Evolutionary conservation across 345 rosid genomes (phyloP).

Genomic region (Gynandropsis gynandra): DNA sequence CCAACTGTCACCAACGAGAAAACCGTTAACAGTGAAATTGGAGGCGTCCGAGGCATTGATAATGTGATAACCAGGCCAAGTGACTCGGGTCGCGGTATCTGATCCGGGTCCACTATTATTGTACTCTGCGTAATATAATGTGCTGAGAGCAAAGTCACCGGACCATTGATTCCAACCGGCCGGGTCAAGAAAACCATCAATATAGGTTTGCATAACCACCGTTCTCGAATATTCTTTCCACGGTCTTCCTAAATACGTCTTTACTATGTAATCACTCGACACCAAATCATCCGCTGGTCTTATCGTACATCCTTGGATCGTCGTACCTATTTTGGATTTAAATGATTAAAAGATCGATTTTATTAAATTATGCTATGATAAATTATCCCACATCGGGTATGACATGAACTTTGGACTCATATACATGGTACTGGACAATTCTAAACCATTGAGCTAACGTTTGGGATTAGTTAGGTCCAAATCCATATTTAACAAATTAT

Average conservation of each 20-base stretch:
- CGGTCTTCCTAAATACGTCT: constrained; percentile 74
- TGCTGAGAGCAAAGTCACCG: constrained; percentile 57
- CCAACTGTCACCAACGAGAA: constrained; percentile 64
- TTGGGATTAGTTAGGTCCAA: too few species aligned
- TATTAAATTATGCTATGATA: too few species aligned
- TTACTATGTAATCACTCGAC: constrained; percentile 32
- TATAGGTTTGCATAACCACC: constrained; percentile 48
- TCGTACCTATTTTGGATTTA: constrained; percentile 31
- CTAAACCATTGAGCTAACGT: too few species aligned
- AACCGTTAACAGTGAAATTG: constrained; percentile 53
- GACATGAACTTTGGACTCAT: too few species aligned
- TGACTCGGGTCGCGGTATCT: constrained; percentile 45
- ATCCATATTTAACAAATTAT: too few species aligned
- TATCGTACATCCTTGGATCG: constrained; percentile 53
- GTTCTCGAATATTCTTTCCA: constrained; percentile 90
- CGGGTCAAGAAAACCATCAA: constrained; percentile 48
- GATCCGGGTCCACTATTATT: constrained; percentile 70
- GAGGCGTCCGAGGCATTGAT: constrained; percentile 59
- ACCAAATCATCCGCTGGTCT: constrained; percentile 59
- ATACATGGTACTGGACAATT: too few species aligned
- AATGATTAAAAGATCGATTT: too few species aligned
- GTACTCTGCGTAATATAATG: constrained; percentile 72
- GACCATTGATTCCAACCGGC: constrained; percentile 72
- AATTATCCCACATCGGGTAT: too few species aligned
- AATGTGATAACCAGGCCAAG: constrained; percentile 64